These are phyloP conservation scores for Phyllosticta citriasiana DNA, from an alignment of 2,329 filamentous ascomycete genomes.

Conservation along the genomic window DNA sequence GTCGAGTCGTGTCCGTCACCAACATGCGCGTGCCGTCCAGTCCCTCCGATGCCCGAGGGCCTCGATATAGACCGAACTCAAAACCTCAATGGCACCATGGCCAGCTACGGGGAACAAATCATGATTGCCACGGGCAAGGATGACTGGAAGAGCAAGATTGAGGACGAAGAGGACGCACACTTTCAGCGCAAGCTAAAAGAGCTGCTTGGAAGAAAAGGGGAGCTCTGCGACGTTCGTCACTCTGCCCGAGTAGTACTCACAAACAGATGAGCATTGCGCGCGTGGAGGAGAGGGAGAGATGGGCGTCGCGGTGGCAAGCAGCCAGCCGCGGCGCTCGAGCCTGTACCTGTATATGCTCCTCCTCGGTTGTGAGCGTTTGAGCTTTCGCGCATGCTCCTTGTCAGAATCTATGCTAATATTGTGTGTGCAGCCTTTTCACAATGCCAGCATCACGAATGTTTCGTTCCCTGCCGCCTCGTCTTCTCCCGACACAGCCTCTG, in stretches of 20 bases:
- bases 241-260: background rate
- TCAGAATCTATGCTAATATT: background rate
- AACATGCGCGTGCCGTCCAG: conserved; percentile 64
- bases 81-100: conserved; percentile 65
- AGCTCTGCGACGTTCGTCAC: conserved; percentile 36
- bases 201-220: conserved; percentile 31
- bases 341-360: conserved; percentile 7
- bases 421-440: conserved; percentile 62
- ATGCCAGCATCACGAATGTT: conserved; percentile 64
- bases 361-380: background rate
- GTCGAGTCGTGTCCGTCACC: conserved; percentile 58
- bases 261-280: conserved; percentile 2
- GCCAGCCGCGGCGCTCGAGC: background rate
- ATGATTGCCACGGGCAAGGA: conserved; percentile 69
- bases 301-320: background rate
- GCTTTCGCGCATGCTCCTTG: conserved; percentile 2
- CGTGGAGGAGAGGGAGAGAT: background rate
- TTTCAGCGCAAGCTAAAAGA: conserved; percentile 63
- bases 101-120: conserved; percentile 70
- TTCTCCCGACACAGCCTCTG: conserved; percentile 46
- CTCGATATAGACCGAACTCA: conserved; percentile 65
- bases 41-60: conserved; percentile 37
- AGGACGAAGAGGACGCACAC: conserved; percentile 50
- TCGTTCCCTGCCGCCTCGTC: conserved; percentile 53
- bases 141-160: conserved; percentile 76